Evolutionary conservation across 2,329 filamentous ascomycete genomes (phyloP).

Genomic region (Beauveria sp.): DNA sequence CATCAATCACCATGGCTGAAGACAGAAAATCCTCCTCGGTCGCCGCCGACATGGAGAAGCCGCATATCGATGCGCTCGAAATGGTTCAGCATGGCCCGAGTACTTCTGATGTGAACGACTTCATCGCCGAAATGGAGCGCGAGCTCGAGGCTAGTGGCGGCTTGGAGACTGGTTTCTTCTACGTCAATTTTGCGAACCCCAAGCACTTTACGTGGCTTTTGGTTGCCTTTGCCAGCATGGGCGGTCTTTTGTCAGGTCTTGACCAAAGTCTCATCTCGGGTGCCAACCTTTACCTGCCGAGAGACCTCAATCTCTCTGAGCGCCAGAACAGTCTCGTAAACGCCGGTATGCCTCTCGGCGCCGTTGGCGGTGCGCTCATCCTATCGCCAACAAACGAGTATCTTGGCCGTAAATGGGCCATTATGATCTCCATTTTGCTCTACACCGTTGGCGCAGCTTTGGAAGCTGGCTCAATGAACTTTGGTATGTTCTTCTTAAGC

Average conservation of each 20-base stretch:
- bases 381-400: slow-evolving; percentile 61
- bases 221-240: slow-evolving; percentile 67
- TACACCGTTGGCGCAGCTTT: slow-evolving; percentile 65
- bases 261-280: slow-evolving; percentile 68
- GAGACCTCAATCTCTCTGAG: slow-evolving; percentile 45
- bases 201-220: slow-evolving; percentile 60
- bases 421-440: slow-evolving; percentile 60
- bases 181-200: slow-evolving; percentile 53
- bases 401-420: slow-evolving; percentile 59
- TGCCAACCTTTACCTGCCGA: slow-evolving; percentile 59
- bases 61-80: slow-evolving; percentile 28
- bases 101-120: slow-evolving; percentile 26
- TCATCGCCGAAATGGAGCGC: slow-evolving; percentile 34
- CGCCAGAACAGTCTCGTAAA: slow-evolving; percentile 59
- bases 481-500: slow-evolving; percentile 29
- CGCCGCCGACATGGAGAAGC: slow-evolving; percentile 16
- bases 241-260: slow-evolving; percentile 62
- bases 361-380: slow-evolving; percentile 61
- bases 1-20: background rate
- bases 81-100: slow-evolving; percentile 26
- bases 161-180: slow-evolving; percentile 35
- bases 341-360: slow-evolving; percentile 63
- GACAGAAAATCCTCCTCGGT: slow-evolving; percentile 1
- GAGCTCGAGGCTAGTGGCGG: slow-evolving; percentile 28
- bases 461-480: slow-evolving; percentile 60